Base-by-base conservation (phyloP, 169 alveolate species). In the Babesia microti region DNA sequence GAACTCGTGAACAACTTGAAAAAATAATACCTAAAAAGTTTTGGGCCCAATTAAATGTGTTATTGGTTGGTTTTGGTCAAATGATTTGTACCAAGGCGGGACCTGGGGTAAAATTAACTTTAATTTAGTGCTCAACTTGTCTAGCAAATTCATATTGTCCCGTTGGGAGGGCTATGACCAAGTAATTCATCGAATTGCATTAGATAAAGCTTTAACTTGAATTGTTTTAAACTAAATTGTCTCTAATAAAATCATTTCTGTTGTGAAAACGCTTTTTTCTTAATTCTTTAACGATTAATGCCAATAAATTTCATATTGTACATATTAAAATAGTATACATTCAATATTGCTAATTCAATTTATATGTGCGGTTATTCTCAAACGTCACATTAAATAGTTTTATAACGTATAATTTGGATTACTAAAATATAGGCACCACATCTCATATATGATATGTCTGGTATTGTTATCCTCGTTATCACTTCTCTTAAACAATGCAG, bases 51-150 rank as follows among this genome's bases (percentile, higher is more conserved):
- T 61, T 93, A 22, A 93, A 93, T 69, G 65, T 36, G 5, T 55
- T 89, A 28, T 59, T 93, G 35, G 98, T 91, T 5, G 98, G 98
- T 1, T 91, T 87, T 68, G 98, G 98, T 0, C 94, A 93, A 65
- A 89, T 87, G 9, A 81, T 89, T 19, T 93, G 98, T 54, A 88
- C 57, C n/a, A 70, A 68, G 19, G 76, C 76, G 9, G 76, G 76
- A 5, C 76, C 76, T 0, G 76, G 76, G 2, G n/a, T n/a, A n/a
- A n/a, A n/a, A n/a, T n/a, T n/a, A n/a, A n/a, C n/a, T n/a, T n/a
- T n/a, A n/a, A n/a, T n/a, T n/a, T n/a, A n/a, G n/a, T 65, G 76
- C 33, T 43, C 70, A 12, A 65, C 71, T 5, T 65, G 76, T 35
- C 61, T 54, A 34, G 76, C 66, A 4, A 65, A 65, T 48, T 54